These are phyloP conservation scores for Sophora flavescens DNA, from an alignment of 306 rosid genomes.

Conservation along the genomic window DNA sequence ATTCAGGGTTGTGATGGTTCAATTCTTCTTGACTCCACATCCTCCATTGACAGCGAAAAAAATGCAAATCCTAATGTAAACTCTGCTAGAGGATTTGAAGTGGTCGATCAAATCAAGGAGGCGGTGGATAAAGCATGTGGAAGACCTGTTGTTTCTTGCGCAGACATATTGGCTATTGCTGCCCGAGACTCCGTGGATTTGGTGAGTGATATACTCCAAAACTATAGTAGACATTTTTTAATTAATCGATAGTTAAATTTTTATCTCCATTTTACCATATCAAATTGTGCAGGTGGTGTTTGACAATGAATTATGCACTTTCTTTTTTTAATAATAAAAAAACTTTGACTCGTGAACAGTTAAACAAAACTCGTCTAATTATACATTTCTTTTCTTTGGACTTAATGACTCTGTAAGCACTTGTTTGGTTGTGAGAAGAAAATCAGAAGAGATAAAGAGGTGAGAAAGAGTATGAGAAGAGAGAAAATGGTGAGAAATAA, in stretches of 20 bases:
- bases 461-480: too few species aligned
- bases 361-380: background rate
- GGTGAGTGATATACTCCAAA: background rate
- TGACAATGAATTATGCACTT: too few species aligned
- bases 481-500: too few species aligned
- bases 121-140: slow-evolving; percentile 40
- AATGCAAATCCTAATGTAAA: background rate
- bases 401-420: too few species aligned
- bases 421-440: too few species aligned
- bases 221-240: background rate
- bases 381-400: too few species aligned
- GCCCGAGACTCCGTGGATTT: slow-evolving; percentile 40
- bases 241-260: background rate
- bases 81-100: slow-evolving; percentile 40
- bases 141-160: slow-evolving; percentile 37
- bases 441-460: too few species aligned
- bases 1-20: slow-evolving; percentile 46
- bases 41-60: slow-evolving; percentile 37
- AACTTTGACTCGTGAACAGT: background rate
- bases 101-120: slow-evolving; percentile 31
- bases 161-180: slow-evolving; percentile 41
- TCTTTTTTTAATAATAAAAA: background rate
- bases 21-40: slow-evolving; percentile 30
- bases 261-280: background rate
- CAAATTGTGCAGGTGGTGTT: background rate